Base-by-base conservation (phyloP, 2,329 filamentous ascomycete genomes). In the Penicillium hesseltinei region DNA sequence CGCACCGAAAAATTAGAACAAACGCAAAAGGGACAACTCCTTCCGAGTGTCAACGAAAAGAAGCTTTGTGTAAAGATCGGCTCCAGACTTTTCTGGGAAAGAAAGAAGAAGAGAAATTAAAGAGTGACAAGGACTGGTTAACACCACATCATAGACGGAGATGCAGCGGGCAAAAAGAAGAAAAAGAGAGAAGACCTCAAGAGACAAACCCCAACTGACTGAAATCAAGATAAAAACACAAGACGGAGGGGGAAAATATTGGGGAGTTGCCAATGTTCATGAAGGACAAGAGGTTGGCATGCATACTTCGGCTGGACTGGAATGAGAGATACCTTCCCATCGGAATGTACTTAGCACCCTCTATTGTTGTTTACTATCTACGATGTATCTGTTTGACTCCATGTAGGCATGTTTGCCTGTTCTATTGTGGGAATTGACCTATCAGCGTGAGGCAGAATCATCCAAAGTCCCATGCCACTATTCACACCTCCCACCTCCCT, bases 41-140 rank as follows among this genome's bases (percentile, higher is more conserved):
- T 53, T 44, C 2, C 8, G 17, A 47, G 40, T 36, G 13, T 29
- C 5, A 29, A 52, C 8, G 31, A 45, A 49, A 49, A 25, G 36
- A 47, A 56, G 29, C 38, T 36, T 2, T 13, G 11, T 36, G 55
- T 61, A 66, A 66, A 43, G 61, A 66, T 57, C 54, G 64, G 51
- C 58, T 61, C 48, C 52, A 60, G 56, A 51, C 1, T 19, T 17
- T 35, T 54, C 44, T 54, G 52, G 44, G 25, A 27, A 54, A 49
- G 19, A 40, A 21, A 29, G 15, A 31, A 21, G 10, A 33, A 15
- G 11, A 38, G 15, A 19, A 43, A 44, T 10, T 15, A 54, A 54
- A 27, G 45, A 54, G 52, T 49, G 45, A 56, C 46, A 44, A 56
- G 21, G 46, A 25, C 46, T 29, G 39, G 27, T 56, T 39, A 56